These are phyloP conservation scores for Geotrichum reessii DNA, from an alignment of 1,139 yeast species.

Conservation along the genomic window DNA sequence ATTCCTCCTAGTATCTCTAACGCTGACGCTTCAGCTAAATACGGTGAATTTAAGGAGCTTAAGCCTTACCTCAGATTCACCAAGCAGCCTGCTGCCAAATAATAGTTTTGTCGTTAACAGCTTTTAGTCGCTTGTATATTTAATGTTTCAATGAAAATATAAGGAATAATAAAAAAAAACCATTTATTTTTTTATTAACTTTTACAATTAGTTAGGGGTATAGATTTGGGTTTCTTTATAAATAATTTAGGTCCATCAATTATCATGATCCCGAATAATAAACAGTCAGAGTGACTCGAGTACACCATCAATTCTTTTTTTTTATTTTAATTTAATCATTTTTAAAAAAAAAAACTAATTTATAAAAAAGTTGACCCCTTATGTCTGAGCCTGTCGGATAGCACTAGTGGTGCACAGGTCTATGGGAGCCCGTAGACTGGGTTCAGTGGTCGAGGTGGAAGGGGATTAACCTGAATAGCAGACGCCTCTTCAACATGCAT, in stretches of 20 bases:
- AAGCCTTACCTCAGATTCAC: slow-evolving; percentile 75
- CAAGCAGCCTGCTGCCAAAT: slow-evolving; percentile 22
- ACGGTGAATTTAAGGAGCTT: slow-evolving; percentile 72
- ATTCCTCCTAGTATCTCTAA: slow-evolving; percentile 79
- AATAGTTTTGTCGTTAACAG: neutral
- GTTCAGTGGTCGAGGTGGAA: neutral
- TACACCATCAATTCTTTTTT: too few relatives aligned
- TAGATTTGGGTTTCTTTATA: neutral
- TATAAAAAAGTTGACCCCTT: neutral
- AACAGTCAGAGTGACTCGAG: too few relatives aligned
- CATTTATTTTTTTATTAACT: neutral
- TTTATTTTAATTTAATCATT: too few relatives aligned
- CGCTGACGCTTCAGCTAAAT: slow-evolving; percentile 74
- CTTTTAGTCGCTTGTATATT: neutral
- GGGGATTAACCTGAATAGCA: neutral
- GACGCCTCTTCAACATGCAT: neutral
- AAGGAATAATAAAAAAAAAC: neutral
- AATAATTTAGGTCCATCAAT: neutral
- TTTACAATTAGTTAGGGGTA: neutral
- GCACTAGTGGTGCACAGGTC: neutral
- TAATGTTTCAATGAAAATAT: neutral
- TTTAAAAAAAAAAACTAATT: too few relatives aligned
- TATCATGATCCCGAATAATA: neutral
- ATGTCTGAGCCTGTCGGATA: neutral
- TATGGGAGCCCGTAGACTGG: neutral